phyloP scores from a whole-genome alignment of 257 asterid genomes.

The Eustoma russellianum region DNA sequence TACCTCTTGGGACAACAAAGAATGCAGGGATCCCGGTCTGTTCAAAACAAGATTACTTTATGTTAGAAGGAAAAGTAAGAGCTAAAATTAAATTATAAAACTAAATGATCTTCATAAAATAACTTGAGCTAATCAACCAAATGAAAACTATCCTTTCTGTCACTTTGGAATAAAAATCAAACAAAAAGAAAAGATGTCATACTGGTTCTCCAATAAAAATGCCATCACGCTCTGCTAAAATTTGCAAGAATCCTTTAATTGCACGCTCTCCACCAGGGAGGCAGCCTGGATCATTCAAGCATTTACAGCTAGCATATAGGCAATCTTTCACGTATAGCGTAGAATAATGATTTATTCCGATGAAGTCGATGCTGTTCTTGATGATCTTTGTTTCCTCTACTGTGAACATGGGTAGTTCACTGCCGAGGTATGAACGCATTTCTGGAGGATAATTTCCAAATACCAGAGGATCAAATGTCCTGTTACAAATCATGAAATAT shows the following conservation, averaged over 20 bases:
- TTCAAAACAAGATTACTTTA: neutral
- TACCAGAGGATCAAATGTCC: constrained; percentile 59
- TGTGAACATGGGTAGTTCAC: constrained; percentile 47
- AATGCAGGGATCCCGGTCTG: constrained; percentile 45
- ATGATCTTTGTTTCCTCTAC: constrained; percentile 38
- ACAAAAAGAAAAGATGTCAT: neutral
- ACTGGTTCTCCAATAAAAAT: constrained; percentile 63
- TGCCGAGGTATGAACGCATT: constrained; percentile 54
- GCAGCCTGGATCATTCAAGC: constrained; percentile 33
- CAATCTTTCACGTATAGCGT: constrained; percentile 75
- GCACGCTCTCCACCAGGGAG: constrained; percentile 40
- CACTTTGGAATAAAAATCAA: no score
- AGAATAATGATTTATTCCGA: constrained; percentile 66
- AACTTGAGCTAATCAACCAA: no score
- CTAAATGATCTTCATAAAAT: neutral
- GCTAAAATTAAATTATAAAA: no score
- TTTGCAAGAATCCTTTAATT: constrained; percentile 44
- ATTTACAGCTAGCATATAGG: constrained; percentile 36
- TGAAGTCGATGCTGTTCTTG: constrained; percentile 65
- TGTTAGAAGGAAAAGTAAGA: no score
- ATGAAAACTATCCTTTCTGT: no score
- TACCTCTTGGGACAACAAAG: constrained; percentile 57
- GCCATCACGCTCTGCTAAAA: constrained; percentile 37
- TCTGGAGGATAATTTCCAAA: constrained; percentile 72
- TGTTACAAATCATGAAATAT: constrained; percentile 7